Base-by-base conservation (phyloP, 192 early-diverging fungal genomes). In the Coemansia sp. region DNA sequence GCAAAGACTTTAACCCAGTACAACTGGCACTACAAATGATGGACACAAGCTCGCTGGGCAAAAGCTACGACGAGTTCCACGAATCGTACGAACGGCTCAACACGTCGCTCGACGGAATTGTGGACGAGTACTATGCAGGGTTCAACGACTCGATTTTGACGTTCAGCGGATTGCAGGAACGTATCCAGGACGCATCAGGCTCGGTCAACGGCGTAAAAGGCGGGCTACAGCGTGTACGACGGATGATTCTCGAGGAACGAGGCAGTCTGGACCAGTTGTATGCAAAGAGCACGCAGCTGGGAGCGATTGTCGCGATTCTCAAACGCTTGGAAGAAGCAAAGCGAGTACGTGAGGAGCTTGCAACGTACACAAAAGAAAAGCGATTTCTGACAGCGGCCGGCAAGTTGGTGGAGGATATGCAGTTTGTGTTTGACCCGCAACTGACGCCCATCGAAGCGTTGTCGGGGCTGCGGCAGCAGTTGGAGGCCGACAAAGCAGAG, bases 131-230 rank as follows among this genome's bases (percentile, higher is more conserved):
- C 68, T 91, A 92, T 59, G 85, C 86, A 35, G 90, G 91, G 10
- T 92, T 92, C 64, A 92, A 91, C 61, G 86, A 88, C 49, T 91
- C 91, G 6, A 92, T 92, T 65, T 77, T 90, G 75, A 89, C 88
- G 50, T 92, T 90, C 61, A 87, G 91, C 19, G 91, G 89, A 14
- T 85, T 92, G 11, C 82, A 90, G 35, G 85, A 89, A 29, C 86
- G 86, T 62, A 87, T 92, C 60, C 77, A 82, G 48, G 86, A 83
- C 74, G 82, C 91, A 0, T 87, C 87, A 47, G 74, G 77, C 61
- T 83, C 89, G 22, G 86, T 89, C 22, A 81, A 82, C 47, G 80
- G 85, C 39, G 76, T 91, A 59, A 85, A 90, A 48, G 71, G 68
- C 65, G 82, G 85, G 68, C 74, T 92, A 22, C 84, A 85, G 62